Base-by-base conservation (phyloP, 257 asterid species). In the Solanum chmielewskii region DNA sequence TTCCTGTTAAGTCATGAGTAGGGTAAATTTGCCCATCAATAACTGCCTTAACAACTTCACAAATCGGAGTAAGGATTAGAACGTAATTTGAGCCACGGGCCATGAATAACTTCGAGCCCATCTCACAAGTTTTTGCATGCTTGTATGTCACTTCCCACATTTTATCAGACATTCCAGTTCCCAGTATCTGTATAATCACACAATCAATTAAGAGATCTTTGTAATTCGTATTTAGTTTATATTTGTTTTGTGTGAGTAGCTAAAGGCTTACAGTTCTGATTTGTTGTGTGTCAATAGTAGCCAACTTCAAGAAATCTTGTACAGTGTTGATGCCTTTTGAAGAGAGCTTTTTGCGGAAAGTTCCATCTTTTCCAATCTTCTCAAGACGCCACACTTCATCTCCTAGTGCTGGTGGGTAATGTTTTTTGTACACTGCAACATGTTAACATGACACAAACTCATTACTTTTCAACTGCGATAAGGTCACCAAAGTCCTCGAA, bases 311-410 rank as follows among this genome's bases (percentile, higher is more conserved):
- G 90, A 94, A 94, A 87, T 94, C 93, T 88, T 94, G 96, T n/a
- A 94, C 96, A 1, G 92, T 92, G 37, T 92, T 82, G 25, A 94
- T 89, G 29, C 93, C 93, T 1, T 89, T 74, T 7, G 84, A 68
- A 4, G 92, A 59, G 2, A 95, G 94, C 86, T 92, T 95, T 71
- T 59, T 88, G 41, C 92, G 96, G 85, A 93, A 94, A 49, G 90
- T 90, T 83, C 98, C 98, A 1, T 91, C 92, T 90, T 93, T 95
- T 27, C 97, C 97, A 33, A 95, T 95, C 88, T 95, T 95, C 92
- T 93, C 96, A 37, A 95, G 91, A 2, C 98, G 92, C 98, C 97
- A 95, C 59, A 95, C 95, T 6, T 94, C 94, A 77, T 95, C 98
- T 1, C 87, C 85, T 49, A 95, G 74, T 16, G 91, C 88, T 18